A percentile compares a stretch with the other conserved stretches of the same genome.
These are phyloP conservation scores for Populus alba DNA, from an alignment of 345 rosid species.

Conservation along the genomic window DNA sequence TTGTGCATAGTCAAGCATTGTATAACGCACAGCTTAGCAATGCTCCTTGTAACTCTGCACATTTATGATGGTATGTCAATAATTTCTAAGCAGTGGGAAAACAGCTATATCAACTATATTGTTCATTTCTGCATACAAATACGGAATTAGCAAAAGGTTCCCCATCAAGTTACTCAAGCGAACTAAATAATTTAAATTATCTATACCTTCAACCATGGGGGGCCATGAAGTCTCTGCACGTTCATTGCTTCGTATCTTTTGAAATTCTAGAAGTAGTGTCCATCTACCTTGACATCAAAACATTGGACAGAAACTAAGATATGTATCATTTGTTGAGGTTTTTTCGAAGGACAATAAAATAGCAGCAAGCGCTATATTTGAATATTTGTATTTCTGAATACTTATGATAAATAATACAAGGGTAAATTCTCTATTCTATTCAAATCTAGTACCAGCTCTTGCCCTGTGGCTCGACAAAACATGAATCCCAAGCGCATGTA, in stretches of 20 bases:
- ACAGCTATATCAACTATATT: not conserved
- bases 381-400: not conserved
- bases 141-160: not conserved
- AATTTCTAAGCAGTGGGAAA: conserved; percentile 9
- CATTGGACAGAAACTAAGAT: conserved; percentile 16
- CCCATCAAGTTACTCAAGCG: not conserved
- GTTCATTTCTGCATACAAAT: not conserved
- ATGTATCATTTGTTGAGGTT: not conserved
- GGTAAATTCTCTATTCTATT: conserved; percentile 2
- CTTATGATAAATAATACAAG: not conserved
- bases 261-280: conserved; percentile 96
- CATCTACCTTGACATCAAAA: conserved; percentile 76
- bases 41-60: conserved; percentile 79
- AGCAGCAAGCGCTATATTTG: not conserved
- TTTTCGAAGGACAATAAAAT: not conserved
- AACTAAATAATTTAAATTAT: conserved; percentile 1
- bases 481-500: conserved; percentile 90
- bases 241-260: conserved; percentile 82
- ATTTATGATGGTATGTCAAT: not conserved
- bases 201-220: conserved; percentile 90
- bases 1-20: conserved; percentile 91
- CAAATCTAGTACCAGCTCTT: conserved; percentile 71
- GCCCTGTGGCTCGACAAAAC: conserved; percentile 98
- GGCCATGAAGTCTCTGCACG: conserved; percentile 94
- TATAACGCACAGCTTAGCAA: conserved; percentile 75